Base-by-base conservation (phyloP, 1,284 basidiomycete species). In the Phellopilus nigrolimitatus region DNA sequence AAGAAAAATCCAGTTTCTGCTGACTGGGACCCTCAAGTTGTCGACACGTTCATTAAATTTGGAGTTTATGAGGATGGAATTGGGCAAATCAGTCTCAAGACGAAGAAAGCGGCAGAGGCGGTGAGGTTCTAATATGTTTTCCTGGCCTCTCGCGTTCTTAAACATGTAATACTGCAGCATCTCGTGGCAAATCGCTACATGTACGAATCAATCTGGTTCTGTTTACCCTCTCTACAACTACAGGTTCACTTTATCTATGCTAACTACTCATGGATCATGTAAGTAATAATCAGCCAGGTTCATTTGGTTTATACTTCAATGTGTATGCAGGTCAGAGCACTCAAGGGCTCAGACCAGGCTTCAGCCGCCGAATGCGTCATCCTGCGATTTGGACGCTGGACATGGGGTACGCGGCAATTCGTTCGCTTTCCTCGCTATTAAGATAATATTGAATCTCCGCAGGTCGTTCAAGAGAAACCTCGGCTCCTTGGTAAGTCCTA, bases 1-100 rank as follows among this genome's bases (percentile, higher is more conserved):
- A 44, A 44, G 24, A 44, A 44, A 25, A 25, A 44, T 28, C 42
- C 17, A 13, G 42, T 27, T 12, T 44, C 25, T 28, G 15, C 36
- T 13, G 42, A 30, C 24, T 17, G 24, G 42, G 42, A 28, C 24
- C 7, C 24, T 13, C 42, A 30, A 44, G 24, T 44, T 13, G 42
- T 28, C 15, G n/a, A 30, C 24, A 7, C 24, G 8, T 44, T 22
- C 28, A 30, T 30, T 8, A 25, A 44, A n/a, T 44, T 44, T 28
- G 42, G 42, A 25, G 24, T 25, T 15, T 44, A 28, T 27, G 42
- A 28, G 28, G 24, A 44, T 27, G 27, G 24, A 4, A 12, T n/a
- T 7, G 42, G 42, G 6, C 24, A 27, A 30, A n/a, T 44, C 24
- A 22, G 10, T 25, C 13, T 44, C 12, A 44, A 44, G 42, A 28